Evolutionary conservation across 805 yeast species (phyloP).

Genomic region (Metschnikowia kofuensis): DNA sequence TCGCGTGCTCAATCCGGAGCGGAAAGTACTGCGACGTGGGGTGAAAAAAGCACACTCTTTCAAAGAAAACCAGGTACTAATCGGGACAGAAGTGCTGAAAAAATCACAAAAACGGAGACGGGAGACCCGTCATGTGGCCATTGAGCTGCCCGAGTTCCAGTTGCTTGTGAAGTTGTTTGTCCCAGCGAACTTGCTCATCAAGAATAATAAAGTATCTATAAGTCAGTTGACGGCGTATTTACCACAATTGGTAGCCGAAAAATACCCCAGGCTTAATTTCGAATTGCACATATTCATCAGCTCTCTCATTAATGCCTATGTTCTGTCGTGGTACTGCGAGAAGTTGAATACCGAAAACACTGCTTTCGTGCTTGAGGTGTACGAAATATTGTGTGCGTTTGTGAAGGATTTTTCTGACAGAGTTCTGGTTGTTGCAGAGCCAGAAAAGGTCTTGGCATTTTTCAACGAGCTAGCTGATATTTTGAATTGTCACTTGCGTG

Average conservation of each 20-base stretch:
- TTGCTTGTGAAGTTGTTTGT: constrained; percentile 33
- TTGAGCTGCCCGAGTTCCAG: constrained; percentile 48
- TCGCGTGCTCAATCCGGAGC: neutral
- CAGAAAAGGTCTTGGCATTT: constrained; percentile 17
- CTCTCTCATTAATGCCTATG: constrained; percentile 21
- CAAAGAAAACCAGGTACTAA: constrained; percentile 14
- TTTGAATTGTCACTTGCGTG: constrained; percentile 11
- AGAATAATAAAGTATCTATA: constrained; percentile 26
- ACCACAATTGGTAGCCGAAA: constrained; percentile 25
- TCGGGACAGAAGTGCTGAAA: constrained; percentile 10
- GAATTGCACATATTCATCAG: constrained; percentile 38
- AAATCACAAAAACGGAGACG: neutral
- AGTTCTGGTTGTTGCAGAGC: constrained; percentile 10
- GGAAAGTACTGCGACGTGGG: constrained; percentile 3
- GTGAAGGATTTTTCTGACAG: constrained; percentile 13
- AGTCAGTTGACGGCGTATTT: constrained; percentile 27
- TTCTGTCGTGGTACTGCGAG: constrained; percentile 18
- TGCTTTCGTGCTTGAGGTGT: constrained; percentile 14
- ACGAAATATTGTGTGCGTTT: constrained; percentile 13
- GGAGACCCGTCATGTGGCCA: constrained; percentile 30
- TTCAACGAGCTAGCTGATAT: constrained; percentile 23
- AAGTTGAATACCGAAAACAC: constrained; percentile 19
- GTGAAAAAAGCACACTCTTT: constrained; percentile 7
- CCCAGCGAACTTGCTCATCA: constrained; percentile 31
- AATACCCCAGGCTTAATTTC: constrained; percentile 25